These are phyloP conservation scores for Breynia disticha DNA, from an alignment of 441 rosid genomes.

Conservation along the genomic window DNA sequence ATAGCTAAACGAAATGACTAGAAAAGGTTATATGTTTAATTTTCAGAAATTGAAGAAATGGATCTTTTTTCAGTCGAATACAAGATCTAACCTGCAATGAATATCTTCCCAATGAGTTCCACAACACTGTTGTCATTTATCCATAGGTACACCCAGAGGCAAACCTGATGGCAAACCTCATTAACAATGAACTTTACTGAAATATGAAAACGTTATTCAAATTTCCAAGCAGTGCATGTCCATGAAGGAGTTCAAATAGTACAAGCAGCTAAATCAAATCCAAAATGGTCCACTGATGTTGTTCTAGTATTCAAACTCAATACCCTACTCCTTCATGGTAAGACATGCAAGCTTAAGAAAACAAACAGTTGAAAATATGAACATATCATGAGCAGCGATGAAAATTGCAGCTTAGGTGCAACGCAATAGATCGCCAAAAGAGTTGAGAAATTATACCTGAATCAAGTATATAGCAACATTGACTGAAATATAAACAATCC, in stretches of 20 bases:
- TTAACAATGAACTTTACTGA: conserved; percentile 13
- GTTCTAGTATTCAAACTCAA: too few relatives aligned
- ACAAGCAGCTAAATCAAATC: too few relatives aligned
- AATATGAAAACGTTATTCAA: neutral
- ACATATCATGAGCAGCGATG: neutral
- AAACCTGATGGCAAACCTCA: conserved; percentile 32
- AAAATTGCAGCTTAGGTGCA: neutral
- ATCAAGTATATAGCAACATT: conserved; percentile 37
- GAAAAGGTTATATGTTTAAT: conserved; percentile 29
- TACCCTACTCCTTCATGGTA: too few relatives aligned
- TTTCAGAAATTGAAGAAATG: conserved; percentile 37
- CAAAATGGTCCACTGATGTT: too few relatives aligned
- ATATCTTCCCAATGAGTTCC: conserved; percentile 34
- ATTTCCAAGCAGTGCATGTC: neutral
- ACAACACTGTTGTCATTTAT: conserved; percentile 31
- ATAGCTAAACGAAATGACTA: neutral
- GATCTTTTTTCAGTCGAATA: conserved; percentile 33
- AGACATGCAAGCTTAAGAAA: too few relatives aligned
- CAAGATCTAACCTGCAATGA: conserved; percentile 37
- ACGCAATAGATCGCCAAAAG: too few relatives aligned
- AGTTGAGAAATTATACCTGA: conserved; percentile 31
- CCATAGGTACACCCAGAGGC: conserved; percentile 58
- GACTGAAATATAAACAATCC: conserved; percentile 34
- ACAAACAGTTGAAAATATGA: conserved; percentile 19
- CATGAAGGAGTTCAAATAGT: neutral